These are phyloP conservation scores for Ustilago shanxiensis DNA, from an alignment of 1,284 basidiomycete species.

Conservation along the genomic window DNA sequence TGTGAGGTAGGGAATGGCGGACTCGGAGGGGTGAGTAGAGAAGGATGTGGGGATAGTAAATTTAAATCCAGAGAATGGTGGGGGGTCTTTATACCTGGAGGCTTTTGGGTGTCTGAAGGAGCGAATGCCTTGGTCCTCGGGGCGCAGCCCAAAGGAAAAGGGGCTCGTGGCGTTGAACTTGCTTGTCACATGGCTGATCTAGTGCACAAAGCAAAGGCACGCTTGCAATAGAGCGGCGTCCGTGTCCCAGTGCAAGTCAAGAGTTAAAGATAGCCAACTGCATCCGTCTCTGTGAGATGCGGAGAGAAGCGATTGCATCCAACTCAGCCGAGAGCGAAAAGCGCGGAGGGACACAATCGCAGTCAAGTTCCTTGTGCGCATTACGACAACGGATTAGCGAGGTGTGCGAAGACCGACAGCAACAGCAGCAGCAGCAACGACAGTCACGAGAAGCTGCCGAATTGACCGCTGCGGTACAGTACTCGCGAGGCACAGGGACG, in stretches of 20 bases:
- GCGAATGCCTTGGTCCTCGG: no score
- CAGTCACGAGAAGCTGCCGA: background rate
- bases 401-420: background rate
- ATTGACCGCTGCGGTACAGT: background rate
- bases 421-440: background rate
- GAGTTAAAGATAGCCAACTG: no score
- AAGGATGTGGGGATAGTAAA: background rate
- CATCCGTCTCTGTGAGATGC: background rate
- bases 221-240: no score
- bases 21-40: background rate
- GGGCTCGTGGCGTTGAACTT: background rate
- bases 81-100: background rate
- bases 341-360: background rate
- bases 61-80: background rate
- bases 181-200: background rate
- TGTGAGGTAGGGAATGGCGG: no score
- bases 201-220: background rate
- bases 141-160: no score
- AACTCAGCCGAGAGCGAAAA: background rate
- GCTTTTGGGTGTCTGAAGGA: background rate
- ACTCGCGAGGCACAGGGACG: background rate
- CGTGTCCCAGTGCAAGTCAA: no score
- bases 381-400: background rate
- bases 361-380: slow-evolving; percentile 3
- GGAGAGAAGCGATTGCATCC: background rate